A percentile compares a stretch with the other conserved stretches of the same genome.
These are phyloP conservation scores for Ophiostoma quercus DNA, from an alignment of 2,329 filamentous ascomycete species.

Conservation along the genomic window DNA sequence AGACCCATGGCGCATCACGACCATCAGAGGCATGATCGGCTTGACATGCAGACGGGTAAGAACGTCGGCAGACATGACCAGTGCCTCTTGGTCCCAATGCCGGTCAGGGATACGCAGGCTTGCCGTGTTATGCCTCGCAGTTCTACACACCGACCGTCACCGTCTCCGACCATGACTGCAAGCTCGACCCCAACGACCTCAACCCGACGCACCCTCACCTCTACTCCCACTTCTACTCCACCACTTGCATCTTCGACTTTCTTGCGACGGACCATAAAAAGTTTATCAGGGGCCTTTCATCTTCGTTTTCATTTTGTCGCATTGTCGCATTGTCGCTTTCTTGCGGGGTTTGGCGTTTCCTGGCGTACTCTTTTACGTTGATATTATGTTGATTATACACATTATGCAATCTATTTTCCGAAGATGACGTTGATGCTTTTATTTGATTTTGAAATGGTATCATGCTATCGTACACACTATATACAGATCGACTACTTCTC, in stretches of 20 bases:
- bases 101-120: not conserved
- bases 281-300: slow-evolving; percentile 10
- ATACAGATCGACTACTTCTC: slow-evolving; percentile 17
- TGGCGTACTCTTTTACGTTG: slow-evolving; percentile 20
- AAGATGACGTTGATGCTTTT: no score
- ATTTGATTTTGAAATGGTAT: not conserved
- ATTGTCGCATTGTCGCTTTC: slow-evolving; percentile 8
- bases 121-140: not conserved
- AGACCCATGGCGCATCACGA: not conserved
- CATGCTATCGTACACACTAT: slow-evolving; percentile 3
- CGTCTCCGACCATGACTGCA: no score
- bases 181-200: no score
- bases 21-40: not conserved
- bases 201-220: not conserved
- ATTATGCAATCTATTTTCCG: not conserved
- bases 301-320: slow-evolving; percentile 14
- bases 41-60: not conserved
- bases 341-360: slow-evolving; percentile 21
- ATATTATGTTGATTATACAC: not conserved
- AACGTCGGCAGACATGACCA: not conserved
- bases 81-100: not conserved
- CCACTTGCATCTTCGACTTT: slow-evolving; percentile 11
- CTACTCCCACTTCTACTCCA: not conserved
- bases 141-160: not conserved
- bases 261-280: slow-evolving; percentile 15